Percentiles rank a stretch among this genome's conserved stretches.
Conservation (phyloP, 2,329 filamentous ascomycete species). For the Aspergillus fischeri region DNA sequence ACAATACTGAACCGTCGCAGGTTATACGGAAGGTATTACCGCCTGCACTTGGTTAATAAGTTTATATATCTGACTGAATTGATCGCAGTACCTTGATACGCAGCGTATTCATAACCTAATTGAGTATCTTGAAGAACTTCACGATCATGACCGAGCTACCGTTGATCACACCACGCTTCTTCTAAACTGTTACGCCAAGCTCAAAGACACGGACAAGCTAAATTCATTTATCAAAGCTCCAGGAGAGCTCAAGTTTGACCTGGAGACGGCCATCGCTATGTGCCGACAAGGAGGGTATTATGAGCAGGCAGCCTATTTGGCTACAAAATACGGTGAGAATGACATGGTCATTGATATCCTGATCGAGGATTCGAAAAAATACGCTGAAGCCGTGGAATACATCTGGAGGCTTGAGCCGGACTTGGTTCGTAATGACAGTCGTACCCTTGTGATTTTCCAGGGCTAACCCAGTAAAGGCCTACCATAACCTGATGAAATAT, state of each 20-base stretch:
- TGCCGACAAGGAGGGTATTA: conserved; percentile 95
- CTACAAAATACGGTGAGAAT: conserved; percentile 88
- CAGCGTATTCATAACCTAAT: conserved; percentile 97
- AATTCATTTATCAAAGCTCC: conserved; percentile 96
- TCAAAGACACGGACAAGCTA: conserved; percentile 94
- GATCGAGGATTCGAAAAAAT: conserved; percentile 91
- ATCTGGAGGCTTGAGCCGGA: conserved; percentile 83
- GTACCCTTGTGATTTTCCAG: background rate
- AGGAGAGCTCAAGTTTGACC: conserved; percentile 83
- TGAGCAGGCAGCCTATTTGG: conserved; percentile 92
- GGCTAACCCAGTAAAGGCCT: conserved; percentile 57
- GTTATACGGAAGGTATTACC: conserved; percentile 76
- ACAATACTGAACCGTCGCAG: conserved; percentile 92
- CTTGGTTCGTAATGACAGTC: conserved; percentile 50
- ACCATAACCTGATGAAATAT: conserved; percentile 89
- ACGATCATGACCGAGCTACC: conserved; percentile 89
- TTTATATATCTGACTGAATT: conserved; percentile 9
- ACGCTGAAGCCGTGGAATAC: conserved; percentile 81
- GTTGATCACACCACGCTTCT: conserved; percentile 92
- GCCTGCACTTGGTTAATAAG: background rate
- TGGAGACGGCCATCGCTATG: conserved; percentile 96
- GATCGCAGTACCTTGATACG: conserved; percentile 76
- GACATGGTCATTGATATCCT: conserved; percentile 93
- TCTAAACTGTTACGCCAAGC: conserved; percentile 94
- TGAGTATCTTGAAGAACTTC: conserved; percentile 91